A percentile compares a stretch with the other conserved stretches of the same genome.
Evolutionary conservation across 805 yeast genomes (phyloP).

Genomic region (Candida silvicultrix): DNA sequence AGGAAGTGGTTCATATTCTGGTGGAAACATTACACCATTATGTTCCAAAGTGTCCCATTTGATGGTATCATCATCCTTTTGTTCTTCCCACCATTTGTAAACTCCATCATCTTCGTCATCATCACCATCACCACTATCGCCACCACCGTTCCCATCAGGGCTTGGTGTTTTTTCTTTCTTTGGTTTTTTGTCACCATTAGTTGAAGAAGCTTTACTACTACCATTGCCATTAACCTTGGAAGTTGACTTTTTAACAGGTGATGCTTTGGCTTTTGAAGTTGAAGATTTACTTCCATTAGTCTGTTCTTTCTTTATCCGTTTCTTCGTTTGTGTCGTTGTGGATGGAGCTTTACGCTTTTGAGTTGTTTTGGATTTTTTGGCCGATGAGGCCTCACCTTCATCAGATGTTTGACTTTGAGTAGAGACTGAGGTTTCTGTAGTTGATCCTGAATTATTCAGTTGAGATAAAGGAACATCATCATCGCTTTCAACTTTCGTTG

Average conservation of each 20-base stretch:
- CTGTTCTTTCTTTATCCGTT: background rate
- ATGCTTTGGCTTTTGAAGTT: background rate
- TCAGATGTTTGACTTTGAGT: background rate
- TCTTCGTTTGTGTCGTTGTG: background rate
- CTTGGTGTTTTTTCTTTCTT: constrained; percentile 11
- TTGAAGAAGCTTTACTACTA: background rate
- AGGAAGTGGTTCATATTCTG: constrained; percentile 84
- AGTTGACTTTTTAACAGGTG: constrained; percentile 9
- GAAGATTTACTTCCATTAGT: background rate
- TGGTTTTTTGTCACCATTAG: background rate
- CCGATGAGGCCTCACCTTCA: background rate
- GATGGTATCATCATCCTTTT: constrained; percentile 59
- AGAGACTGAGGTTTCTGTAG: background rate
- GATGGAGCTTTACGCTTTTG: constrained; percentile 3
- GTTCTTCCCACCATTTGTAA: constrained; percentile 85
- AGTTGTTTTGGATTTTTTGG: background rate
- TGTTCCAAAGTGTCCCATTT: constrained; percentile 88
- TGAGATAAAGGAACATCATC: constrained; percentile 17
- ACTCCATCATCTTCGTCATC: constrained; percentile 47
- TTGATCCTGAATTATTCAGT: background rate
- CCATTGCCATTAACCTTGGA: background rate
- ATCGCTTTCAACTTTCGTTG: constrained; percentile 4
- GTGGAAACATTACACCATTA: constrained; percentile 90
- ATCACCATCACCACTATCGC: constrained; percentile 29
- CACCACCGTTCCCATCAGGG: constrained; percentile 22